phyloP scores from a whole-genome alignment of 805 yeast genomes.

The Yamadazyma sp. region DNA sequence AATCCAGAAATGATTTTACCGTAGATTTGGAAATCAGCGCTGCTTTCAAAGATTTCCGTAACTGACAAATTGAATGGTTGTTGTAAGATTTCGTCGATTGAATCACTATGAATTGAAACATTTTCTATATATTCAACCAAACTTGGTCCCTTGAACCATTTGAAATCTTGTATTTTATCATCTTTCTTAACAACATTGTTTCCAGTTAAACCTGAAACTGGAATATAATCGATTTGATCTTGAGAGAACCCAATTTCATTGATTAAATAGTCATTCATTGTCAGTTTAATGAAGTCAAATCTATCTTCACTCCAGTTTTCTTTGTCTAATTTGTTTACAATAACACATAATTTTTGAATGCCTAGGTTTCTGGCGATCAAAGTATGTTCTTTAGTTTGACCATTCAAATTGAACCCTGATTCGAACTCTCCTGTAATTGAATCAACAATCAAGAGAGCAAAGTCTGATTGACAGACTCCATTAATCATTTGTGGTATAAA shows the following conservation, averaged over 20 bases:
- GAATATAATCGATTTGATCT: conserved; percentile 50
- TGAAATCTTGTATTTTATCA: conserved; percentile 22
- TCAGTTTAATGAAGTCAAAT: conserved; percentile 47
- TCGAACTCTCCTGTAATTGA: conserved; percentile 65
- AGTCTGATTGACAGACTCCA: conserved; percentile 76
- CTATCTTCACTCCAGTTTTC: conserved; percentile 54
- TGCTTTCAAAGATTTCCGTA: conserved; percentile 56
- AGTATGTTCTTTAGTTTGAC: conserved; percentile 80
- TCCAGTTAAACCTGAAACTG: conserved; percentile 69
- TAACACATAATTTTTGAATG: conserved; percentile 56
- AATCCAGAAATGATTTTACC: conserved; percentile 71
- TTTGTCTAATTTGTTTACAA: conserved; percentile 69
- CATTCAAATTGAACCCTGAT: conserved; percentile 61
- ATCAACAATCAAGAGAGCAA: conserved; percentile 72
- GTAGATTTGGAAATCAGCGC: conserved; percentile 48
- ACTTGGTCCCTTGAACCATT: conserved; percentile 50
- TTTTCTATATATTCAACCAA: conserved; percentile 41
- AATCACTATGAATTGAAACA: conserved; percentile 13
- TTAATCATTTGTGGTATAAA: conserved; percentile 85
- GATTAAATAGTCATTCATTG: conserved; percentile 49
- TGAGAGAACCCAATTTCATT: conserved; percentile 49
- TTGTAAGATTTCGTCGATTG: conserved; percentile 19
- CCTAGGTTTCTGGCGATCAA: conserved; percentile 66
- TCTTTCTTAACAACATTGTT: conserved; percentile 55
- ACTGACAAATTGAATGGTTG: conserved; percentile 57